Evolutionary conservation across 257 asterid genomes (phyloP), one percentile per base, ranked within the genome.

Genomic region (Rauvolfia tetraphylla): DNA sequence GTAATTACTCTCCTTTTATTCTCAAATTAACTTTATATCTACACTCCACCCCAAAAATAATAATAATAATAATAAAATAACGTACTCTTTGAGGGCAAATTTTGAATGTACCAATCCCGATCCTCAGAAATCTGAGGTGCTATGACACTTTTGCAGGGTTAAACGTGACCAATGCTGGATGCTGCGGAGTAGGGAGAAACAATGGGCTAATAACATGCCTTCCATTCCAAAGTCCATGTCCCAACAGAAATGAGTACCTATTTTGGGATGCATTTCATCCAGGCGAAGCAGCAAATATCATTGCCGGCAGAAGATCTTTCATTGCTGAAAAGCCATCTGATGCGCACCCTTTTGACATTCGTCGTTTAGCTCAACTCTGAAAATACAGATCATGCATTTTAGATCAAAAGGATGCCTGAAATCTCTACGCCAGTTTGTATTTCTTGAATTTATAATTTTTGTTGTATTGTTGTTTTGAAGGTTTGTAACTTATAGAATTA

Each of bases 241-340:
- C 13, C 22, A 92, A 91, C 72, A 86, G 99, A 46, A 56, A 89
- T 17, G 85, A 89, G 11, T 83, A 92, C 58, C 3, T 92, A 41
- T 92, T 95, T 39, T 95, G 99, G 99, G 98, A 95, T 72, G 99
- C 99, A 4, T 95, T 88, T 59, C 99, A 95, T 82, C 98, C 98
- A 0, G 75, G 89, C 0, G 97, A 92, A 77, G 94, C 93, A 25
- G 99, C 97, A 17, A 95, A 95, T 76, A 75, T 61, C 3, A 17
- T 91, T 9, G 84, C 92, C 22, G 99, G 94, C 20, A 85, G 94
- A 63, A 88, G 99, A 78, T 85, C 98, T 11, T 95, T 88, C 77
- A 72, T 83, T 66, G 97, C 98, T 58, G 82, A 86, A 73, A 91
- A 41, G 81, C 67, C 90, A 9, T 83, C 96, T 0, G 98, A 95